Evolutionary conservation across 768 basidiomycete species (phyloP), one percentile per base, ranked within the genome.

Genomic region (Leucosporidium creatinivorum): DNA sequence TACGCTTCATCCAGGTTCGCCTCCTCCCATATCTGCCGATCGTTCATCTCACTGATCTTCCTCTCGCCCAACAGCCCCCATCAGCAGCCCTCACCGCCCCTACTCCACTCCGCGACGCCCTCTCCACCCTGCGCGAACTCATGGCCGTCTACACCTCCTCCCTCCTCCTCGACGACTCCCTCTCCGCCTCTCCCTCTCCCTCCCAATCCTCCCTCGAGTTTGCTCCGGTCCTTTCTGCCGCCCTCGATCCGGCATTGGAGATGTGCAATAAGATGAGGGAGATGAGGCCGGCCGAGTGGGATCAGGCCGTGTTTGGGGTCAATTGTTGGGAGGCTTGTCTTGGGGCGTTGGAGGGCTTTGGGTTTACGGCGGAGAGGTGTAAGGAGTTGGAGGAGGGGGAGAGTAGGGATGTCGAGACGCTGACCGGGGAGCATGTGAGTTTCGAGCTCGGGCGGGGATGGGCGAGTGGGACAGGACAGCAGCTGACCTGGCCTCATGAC

Each of bases 71-170:
- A 52, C 65, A 80, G 78, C 79, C 78, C 39, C 78, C 80, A 1
- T 77, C 81, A 48, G 85, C 89, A 52, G 91, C 93, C 69, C 80
- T 84, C 0, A 84, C 87, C 0, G 88, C 93, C 2, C 91, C 93
- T 0, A 80, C 87, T 9, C 80, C 84, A 0, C 85, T 98, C 25
- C 83, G 92, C 44, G 91, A 96, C 71, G 86, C 92, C 52, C 82
- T 85, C 0, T 88, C 91, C 68, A 85, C 90, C 65, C 81, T 98
- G 13, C 86, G 89, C 18, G 92, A 97, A 77, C 85, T 96, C 70
- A 88, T 93, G 85, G 78, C 82, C 1, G 92, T 96, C 8, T 93
- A 94, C 77, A 86, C 89, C 44, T 88, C 89, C 0, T 93, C 93
- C 0, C 82, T 93, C 36, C 80, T 92, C 15, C 88, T 86, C 15